Evolutionary conservation across 495 filamentous ascomycete genomes (phyloP).

Genomic region (Pyrenopolyporus hunteri): DNA sequence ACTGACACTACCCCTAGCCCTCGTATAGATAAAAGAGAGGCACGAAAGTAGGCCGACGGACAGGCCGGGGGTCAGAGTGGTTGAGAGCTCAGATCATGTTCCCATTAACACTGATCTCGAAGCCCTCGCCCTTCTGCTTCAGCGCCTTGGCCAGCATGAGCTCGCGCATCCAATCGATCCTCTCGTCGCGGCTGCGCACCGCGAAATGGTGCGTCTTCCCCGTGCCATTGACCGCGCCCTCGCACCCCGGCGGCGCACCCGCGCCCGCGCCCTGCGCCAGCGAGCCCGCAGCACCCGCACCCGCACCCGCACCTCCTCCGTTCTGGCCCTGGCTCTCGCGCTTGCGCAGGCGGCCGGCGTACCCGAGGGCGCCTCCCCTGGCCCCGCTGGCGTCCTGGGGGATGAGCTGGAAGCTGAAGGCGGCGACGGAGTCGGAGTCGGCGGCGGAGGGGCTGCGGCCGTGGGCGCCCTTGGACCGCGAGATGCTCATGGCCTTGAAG

Average conservation of each 20-base stretch:
- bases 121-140: slow-evolving; percentile 81
- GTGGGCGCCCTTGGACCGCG: slow-evolving; percentile 57
- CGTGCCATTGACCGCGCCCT: slow-evolving; percentile 59
- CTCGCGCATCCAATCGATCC: slow-evolving; percentile 98
- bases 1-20: no score
- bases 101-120: slow-evolving; percentile 81
- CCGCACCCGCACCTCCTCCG: slow-evolving; percentile 1
- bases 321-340: slow-evolving; percentile 52
- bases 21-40: no score
- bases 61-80: no score
- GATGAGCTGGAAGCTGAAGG: slow-evolving; percentile 91
- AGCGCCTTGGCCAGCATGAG: slow-evolving; percentile 94
- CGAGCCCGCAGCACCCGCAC: background rate
- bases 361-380: slow-evolving; percentile 49
- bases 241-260: slow-evolving; percentile 13
- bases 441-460: slow-evolving; percentile 43
- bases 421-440: slow-evolving; percentile 57
- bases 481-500: slow-evolving; percentile 81
- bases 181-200: slow-evolving; percentile 81
- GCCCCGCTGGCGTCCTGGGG: slow-evolving; percentile 62
- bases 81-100: slow-evolving; percentile 63
- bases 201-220: slow-evolving; percentile 94
- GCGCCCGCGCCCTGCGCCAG: no score
- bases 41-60: no score
- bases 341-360: slow-evolving; percentile 47